Conservation (phyloP, 805 yeast genomes). For the Yarrowia sp. region DNA sequence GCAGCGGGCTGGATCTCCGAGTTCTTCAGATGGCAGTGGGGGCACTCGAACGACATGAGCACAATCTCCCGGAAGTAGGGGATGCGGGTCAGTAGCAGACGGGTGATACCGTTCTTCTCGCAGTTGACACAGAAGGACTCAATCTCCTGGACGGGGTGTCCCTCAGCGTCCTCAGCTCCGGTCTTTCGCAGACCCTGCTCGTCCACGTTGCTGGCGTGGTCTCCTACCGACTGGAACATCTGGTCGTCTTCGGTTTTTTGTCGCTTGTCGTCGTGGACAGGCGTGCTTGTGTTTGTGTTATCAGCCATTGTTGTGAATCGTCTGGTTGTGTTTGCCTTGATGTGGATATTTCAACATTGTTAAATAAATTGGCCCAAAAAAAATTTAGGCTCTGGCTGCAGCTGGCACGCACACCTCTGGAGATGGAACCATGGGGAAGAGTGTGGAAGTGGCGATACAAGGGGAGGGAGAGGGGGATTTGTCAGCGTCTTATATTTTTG, state of each 20-base stretch:
- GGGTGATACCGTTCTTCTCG: slow-evolving; percentile 77
- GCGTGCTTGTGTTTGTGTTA: not conserved
- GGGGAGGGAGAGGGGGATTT: not conserved
- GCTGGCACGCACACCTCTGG: not conserved
- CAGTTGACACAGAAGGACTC: slow-evolving; percentile 97
- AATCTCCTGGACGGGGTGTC: slow-evolving; percentile 93
- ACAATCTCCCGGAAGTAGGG: slow-evolving; percentile 91
- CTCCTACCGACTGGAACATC: slow-evolving; percentile 15
- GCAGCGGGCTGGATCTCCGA: slow-evolving; percentile 96
- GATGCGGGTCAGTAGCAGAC: slow-evolving; percentile 79
- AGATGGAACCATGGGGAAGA: slow-evolving; percentile 24
- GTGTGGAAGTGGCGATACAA: not conserved
- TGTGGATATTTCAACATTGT: not conserved
- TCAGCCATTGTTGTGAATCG: not conserved
- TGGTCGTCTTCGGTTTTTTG: slow-evolving; percentile 10
- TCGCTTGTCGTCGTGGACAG: slow-evolving; percentile 25
- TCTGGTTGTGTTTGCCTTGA: not conserved
- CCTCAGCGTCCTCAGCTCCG: slow-evolving; percentile 79
- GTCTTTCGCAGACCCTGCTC: slow-evolving; percentile 49
- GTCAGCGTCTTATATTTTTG: not conserved
- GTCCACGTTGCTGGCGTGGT: not conserved
- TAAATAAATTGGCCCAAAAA: not conserved
- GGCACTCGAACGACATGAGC: slow-evolving; percentile 92
- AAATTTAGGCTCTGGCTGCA: slow-evolving; percentile 3
- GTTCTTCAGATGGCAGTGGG: slow-evolving; percentile 89